A percentile compares a stretch with the other conserved stretches of the same genome.
Evolutionary conservation across 2,329 filamentous ascomycete genomes (phyloP).

Genomic region (Ceratocystis alfenasii): DNA sequence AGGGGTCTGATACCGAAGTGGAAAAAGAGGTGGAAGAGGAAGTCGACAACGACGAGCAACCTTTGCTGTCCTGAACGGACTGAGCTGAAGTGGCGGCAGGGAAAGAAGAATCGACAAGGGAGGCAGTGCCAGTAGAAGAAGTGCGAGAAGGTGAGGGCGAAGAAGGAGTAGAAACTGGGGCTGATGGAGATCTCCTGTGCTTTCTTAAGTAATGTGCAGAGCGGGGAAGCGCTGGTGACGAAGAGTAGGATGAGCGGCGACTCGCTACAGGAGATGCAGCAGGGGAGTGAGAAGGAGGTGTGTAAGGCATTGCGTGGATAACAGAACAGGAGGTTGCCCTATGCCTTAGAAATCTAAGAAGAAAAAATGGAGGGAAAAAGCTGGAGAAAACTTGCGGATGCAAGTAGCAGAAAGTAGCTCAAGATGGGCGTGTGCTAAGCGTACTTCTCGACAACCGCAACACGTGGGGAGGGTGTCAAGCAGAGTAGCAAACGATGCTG

Average conservation of each 20-base stretch:
- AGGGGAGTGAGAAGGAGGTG: slow-evolving; percentile 60
- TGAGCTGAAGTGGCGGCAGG: slow-evolving; percentile 13
- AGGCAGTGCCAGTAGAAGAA: slow-evolving; percentile 3
- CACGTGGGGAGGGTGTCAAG: background rate
- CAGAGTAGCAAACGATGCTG: background rate
- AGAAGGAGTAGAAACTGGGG: slow-evolving; percentile 10
- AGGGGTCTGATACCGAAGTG: slow-evolving; percentile 13
- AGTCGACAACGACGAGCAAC: slow-evolving; percentile 10
- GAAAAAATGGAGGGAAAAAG: background rate
- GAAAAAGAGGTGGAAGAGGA: slow-evolving; percentile 16
- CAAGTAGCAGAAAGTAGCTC: background rate
- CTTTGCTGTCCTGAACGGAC: slow-evolving; percentile 16
- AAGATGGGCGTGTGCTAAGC: slow-evolving; percentile 1
- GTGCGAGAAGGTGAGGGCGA: slow-evolving; percentile 16
- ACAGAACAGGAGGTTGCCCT: slow-evolving; percentile 6
- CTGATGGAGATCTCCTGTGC: slow-evolving; percentile 48
- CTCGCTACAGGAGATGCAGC: slow-evolving; percentile 48
- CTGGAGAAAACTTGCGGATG: background rate
- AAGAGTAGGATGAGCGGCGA: slow-evolving; percentile 44
- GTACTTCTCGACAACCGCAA: background rate
- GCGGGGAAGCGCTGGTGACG: slow-evolving; percentile 46
- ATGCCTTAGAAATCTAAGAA: background rate
- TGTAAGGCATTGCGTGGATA: slow-evolving; percentile 60
- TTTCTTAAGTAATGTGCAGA: slow-evolving; percentile 55
- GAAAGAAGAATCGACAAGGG: slow-evolving; percentile 14